Evolutionary conservation across 306 rosid genomes (phyloP).

Genomic region (Lathyrus aphaca): DNA sequence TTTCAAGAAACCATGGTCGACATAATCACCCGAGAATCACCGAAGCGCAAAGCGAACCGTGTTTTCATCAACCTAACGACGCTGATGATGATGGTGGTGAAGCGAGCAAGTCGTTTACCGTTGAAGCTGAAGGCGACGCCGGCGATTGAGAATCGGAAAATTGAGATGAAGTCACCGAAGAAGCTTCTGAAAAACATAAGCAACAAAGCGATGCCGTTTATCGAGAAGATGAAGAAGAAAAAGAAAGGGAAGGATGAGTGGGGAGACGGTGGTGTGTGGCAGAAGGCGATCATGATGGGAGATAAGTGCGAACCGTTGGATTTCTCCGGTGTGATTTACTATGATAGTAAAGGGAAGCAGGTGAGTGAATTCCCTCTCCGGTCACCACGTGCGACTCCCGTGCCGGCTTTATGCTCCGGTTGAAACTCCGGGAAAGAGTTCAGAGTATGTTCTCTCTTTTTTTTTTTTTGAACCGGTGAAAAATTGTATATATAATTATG

Average conservation of each 20-base stretch:
- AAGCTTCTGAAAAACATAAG: constrained; percentile 55
- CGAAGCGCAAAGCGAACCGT: constrained; percentile 26
- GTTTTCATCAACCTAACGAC: constrained; percentile 44
- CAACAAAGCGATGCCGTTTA: constrained; percentile 50
- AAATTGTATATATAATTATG: not conserved
- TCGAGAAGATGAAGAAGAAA: constrained; percentile 29
- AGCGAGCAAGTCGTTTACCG: constrained; percentile 52
- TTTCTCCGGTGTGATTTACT: constrained; percentile 73
- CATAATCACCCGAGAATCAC: constrained; percentile 13
- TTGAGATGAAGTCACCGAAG: constrained; percentile 42
- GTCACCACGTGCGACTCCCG: constrained; percentile 74
- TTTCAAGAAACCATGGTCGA: constrained; percentile 15
- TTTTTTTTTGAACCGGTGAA: not conserved
- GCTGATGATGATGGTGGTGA: constrained; percentile 46
- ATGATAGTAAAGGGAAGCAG: constrained; percentile 64
- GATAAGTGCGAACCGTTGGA: constrained; percentile 87
- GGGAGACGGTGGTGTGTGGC: constrained; percentile 89
- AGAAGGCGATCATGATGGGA: constrained; percentile 77
- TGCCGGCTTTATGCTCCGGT: constrained; percentile 20
- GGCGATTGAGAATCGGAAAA: constrained; percentile 8
- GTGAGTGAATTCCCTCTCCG: constrained; percentile 49
- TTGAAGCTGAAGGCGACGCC: constrained; percentile 46
- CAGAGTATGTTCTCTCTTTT: not conserved
- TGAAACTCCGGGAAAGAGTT: too few species aligned
- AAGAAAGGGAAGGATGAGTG: constrained; percentile 35